These are phyloP conservation scores for Coleophoma cylindrospora DNA, from an alignment of 2,329 filamentous ascomycete species.

Conservation along the genomic window DNA sequence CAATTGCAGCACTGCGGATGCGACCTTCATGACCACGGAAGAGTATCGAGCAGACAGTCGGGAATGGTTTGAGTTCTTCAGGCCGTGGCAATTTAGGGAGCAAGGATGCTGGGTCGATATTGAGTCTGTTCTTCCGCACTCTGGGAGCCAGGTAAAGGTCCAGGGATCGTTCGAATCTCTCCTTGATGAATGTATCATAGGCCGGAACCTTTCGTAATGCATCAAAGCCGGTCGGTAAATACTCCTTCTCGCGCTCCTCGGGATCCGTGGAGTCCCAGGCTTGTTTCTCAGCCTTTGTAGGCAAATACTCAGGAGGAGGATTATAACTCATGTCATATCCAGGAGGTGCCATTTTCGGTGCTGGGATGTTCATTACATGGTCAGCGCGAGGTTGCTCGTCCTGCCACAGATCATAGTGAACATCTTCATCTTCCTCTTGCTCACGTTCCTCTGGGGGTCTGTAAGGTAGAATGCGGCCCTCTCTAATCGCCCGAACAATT, in stretches of 20 bases:
- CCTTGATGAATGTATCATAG: conserved; percentile 86
- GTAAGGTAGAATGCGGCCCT: conserved; percentile 90
- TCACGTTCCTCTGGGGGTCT: conserved; percentile 67
- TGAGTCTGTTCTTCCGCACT: conserved; percentile 87
- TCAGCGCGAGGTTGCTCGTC: conserved; percentile 79
- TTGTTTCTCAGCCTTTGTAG: conserved; percentile 76
- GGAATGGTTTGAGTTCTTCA: conserved; percentile 91
- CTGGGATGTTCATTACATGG: conserved; percentile 90
- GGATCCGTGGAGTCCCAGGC: conserved; percentile 82
- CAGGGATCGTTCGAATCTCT: conserved; percentile 91
- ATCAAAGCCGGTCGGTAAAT: conserved; percentile 75
- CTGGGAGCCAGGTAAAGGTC: conserved; percentile 93
- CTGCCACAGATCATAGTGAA: conserved; percentile 84
- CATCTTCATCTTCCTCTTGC: conserved; percentile 66
- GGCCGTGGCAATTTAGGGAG: conserved; percentile 90
- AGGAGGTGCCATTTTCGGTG: conserved; percentile 87
- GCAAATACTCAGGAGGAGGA: conserved; percentile 89
- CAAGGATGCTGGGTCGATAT: conserved; percentile 91
- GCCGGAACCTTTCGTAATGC: conserved; percentile 88
- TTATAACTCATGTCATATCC: conserved; percentile 97
- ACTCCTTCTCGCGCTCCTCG: conserved; percentile 88
- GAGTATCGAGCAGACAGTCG: conserved; percentile 80
- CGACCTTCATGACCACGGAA: conserved; percentile 86
- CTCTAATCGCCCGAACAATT: conserved; percentile 89
- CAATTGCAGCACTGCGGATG: conserved; percentile 78